phyloP scores from a whole-genome alignment of 1,284 basidiomycete genomes.

The Rhodotorula sp. region DNA sequence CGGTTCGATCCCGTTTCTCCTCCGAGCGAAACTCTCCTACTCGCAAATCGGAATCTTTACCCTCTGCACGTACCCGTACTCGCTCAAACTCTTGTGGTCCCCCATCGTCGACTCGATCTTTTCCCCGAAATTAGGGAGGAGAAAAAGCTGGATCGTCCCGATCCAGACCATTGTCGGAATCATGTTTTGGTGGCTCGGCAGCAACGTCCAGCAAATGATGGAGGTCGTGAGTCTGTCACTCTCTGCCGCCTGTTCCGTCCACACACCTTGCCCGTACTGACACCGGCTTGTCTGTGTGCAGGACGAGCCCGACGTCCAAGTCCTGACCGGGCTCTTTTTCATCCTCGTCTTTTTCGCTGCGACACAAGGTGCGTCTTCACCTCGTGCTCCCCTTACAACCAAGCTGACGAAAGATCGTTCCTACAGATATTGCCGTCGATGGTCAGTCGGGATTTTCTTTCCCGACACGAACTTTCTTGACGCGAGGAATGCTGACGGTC shows the following conservation, averaged over 20 bases:
- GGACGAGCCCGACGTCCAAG: slow-evolving; percentile 75
- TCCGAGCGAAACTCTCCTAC: slow-evolving; percentile 91
- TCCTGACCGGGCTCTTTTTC: slow-evolving; percentile 84
- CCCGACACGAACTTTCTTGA: neutral
- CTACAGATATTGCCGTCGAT: slow-evolving; percentile 56
- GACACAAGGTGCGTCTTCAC: slow-evolving; percentile 71
- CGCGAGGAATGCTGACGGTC: neutral
- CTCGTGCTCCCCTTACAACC: neutral
- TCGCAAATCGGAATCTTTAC: slow-evolving; percentile 94
- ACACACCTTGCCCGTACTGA: neutral
- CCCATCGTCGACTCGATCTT: slow-evolving; percentile 95
- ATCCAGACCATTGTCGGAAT: slow-evolving; percentile 89
- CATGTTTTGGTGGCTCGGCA: slow-evolving; percentile 82
- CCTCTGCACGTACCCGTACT: slow-evolving; percentile 93
- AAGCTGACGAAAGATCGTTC: neutral
- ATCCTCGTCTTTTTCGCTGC: slow-evolving; percentile 91
- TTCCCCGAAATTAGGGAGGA: slow-evolving; percentile 73
- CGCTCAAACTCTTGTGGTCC: slow-evolving; percentile 94
- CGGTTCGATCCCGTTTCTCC: slow-evolving; percentile 93
- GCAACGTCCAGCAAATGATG: slow-evolving; percentile 74
- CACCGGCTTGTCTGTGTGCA: slow-evolving; percentile 47
- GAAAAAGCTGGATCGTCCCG: slow-evolving; percentile 98
- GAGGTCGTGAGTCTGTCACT: slow-evolving; percentile 57
- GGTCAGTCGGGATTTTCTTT: neutral
- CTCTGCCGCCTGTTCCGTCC: neutral